Base-by-base conservation (phyloP, 805 yeast species). In the Zygosaccharomyces rouxii region DNA sequence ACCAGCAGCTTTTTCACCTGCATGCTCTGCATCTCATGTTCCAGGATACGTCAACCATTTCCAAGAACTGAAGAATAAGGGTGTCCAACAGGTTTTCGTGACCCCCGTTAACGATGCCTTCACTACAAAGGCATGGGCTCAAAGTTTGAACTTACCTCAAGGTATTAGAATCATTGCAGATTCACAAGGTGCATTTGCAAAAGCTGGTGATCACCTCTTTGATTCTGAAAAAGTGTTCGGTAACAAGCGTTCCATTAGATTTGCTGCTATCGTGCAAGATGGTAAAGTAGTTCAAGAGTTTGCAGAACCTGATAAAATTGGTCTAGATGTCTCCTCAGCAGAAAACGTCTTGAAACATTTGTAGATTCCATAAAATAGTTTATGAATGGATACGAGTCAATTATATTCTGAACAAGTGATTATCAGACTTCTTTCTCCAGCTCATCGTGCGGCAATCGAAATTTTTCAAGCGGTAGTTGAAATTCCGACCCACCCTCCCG, bases 51-150 rank as follows among this genome's bases (percentile, higher is more conserved):
- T 87, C 59, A 69, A 71, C 50, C 66, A 75, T 39, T 66, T 77
- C 50, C 62, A 73, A 5, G 72, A 76, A 29, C 78, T 89, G 60
- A 71, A 76, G 52, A 73, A 72, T 25, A 83, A 84, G 68, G 96
- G 96, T n/a, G 74, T 79, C 68, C 69, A 79, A 40, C 52, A 57
- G 38, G 67, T 89, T 44, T 80, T 75, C 58, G 79, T 89, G 38
- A 79, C 89, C 30, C 76, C 94, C 16, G 96, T 87, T 42, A 89
- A 89, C 67, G 97, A 89, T 64, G 78, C 94, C 2, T 89, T 89
- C 66, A 96, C 89, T 43, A 79, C 83, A 61, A 77, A 79, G 57
- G 90, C 94, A 0, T 89, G 96, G 95, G 80, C 78, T 38, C 77
- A 81, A 48, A 60, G 70, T 18, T 60, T 77, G 31, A 59, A 64